Conservation (phyloP, 495 filamentous ascomycete species). For the Chaetomidium leptoderma region DNA sequence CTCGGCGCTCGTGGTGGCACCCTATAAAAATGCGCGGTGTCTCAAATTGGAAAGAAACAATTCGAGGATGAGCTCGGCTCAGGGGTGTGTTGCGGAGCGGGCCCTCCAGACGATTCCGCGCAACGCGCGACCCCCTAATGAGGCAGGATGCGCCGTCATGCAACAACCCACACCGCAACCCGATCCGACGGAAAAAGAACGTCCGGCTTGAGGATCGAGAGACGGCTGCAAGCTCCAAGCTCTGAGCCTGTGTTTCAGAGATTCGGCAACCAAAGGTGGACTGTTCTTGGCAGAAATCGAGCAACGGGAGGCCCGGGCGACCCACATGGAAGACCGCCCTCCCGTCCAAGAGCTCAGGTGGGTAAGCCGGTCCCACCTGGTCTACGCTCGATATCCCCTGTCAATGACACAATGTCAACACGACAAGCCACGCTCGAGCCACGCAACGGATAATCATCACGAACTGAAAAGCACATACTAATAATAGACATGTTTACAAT, state of each 20-base stretch:
- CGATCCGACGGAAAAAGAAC: not conserved
- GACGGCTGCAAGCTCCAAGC: constrained; percentile 3
- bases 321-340: too few relatives aligned
- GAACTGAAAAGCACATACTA: too few relatives aligned
- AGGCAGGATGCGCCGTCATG: constrained; percentile 13
- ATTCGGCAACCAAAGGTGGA: not conserved
- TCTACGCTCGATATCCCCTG: too few relatives aligned
- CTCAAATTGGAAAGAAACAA: constrained; percentile 30
- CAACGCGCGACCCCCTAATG: not conserved
- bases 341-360: too few relatives aligned
- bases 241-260: constrained; percentile 8
- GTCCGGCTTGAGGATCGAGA: not conserved
- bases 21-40: constrained; percentile 25
- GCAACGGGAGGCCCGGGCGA: not conserved
- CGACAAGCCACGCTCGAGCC: not conserved
- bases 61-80: constrained; percentile 24
- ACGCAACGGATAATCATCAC: too few relatives aligned
- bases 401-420: constrained; percentile 8
- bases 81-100: constrained; percentile 25
- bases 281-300: not conserved
- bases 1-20: constrained; percentile 25
- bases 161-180: not conserved
- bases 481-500: too few relatives aligned
- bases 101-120: constrained; percentile 5
- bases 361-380: too few relatives aligned